Conservation (phyloP, 2,329 filamentous ascomycete species). For the Aaosphaeria pasadenensis region DNA sequence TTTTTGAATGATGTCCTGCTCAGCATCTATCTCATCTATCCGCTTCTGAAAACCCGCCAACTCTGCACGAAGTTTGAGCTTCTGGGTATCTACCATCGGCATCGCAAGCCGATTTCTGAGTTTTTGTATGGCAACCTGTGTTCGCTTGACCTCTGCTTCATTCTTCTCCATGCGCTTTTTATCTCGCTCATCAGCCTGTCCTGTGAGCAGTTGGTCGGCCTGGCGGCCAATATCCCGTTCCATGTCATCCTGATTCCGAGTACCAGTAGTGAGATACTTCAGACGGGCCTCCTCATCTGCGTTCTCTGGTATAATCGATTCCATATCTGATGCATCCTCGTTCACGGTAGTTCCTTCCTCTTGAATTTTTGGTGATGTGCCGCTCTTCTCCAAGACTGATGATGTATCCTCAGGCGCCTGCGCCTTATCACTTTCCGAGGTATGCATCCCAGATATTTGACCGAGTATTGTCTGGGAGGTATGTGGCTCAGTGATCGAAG, state of each 20-base stretch:
- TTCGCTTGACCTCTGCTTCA: constrained; percentile 50
- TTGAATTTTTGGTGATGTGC: too few relatives aligned
- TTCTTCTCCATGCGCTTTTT: constrained; percentile 61
- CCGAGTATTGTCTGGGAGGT: too few relatives aligned
- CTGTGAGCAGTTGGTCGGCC: constrained; percentile 58
- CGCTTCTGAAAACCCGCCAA: constrained; percentile 65
- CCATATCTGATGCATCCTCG: too few relatives aligned
- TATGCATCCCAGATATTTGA: too few relatives aligned
- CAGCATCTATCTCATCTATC: constrained; percentile 63
- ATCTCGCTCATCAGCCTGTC: constrained; percentile 63
- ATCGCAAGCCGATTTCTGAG: constrained; percentile 56
- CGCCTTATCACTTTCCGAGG: too few relatives aligned
- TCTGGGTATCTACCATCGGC: constrained; percentile 53
- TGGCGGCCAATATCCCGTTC: constrained; percentile 78
- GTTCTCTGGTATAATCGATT: constrained; percentile 21
- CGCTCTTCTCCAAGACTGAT: too few relatives aligned
- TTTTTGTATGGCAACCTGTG: constrained; percentile 63
- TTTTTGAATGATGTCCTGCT: constrained; percentile 75
- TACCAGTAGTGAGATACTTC: constrained; percentile 33
- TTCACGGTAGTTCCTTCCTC: too few relatives aligned
- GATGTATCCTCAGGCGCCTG: too few relatives aligned
- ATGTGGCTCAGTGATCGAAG: too few relatives aligned
- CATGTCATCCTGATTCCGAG: constrained; percentile 83
- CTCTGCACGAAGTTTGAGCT: constrained; percentile 60
- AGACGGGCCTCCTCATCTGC: constrained; percentile 42